Evolutionary conservation across 2,329 filamentous ascomycete genomes (phyloP).

Genomic region (Colletotrichum limetticola): DNA sequence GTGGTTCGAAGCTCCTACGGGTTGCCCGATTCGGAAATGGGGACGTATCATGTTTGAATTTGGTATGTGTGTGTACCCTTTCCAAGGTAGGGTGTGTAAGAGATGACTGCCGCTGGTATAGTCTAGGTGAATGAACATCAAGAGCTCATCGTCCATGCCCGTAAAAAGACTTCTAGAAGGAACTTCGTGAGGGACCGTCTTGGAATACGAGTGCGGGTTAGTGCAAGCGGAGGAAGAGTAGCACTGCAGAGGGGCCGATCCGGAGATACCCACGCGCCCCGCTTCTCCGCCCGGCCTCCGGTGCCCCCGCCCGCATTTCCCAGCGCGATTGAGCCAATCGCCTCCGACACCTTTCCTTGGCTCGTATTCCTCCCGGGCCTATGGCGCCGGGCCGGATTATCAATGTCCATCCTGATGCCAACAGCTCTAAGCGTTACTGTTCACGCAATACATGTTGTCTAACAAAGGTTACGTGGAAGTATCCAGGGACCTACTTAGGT

Average conservation of each 20-base stretch:
- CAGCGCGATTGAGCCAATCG: background rate
- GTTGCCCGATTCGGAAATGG: background rate
- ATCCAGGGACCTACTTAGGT: too few species aligned
- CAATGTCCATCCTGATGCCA: too few species aligned
- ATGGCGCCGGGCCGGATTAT: background rate
- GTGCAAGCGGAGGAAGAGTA: background rate
- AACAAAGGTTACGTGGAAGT: too few species aligned
- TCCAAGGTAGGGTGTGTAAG: background rate
- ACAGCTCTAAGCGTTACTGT: background rate
- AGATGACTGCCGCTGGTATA: background rate
- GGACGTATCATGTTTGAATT: background rate
- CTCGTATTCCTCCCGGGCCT: background rate
- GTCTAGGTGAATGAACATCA: too few species aligned
- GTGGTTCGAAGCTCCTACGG: background rate
- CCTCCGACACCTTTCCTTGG: background rate
- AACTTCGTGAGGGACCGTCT: background rate
- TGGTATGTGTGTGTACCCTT: too few species aligned
- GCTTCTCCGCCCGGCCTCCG: background rate
- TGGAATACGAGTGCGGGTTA: background rate
- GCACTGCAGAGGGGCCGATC: background rate
- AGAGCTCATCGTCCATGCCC: too few species aligned
- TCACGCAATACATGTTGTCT: too few species aligned
- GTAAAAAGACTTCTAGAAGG: too few species aligned
- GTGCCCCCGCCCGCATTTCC: background rate
- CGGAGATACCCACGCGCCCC: background rate